Base-by-base conservation (phyloP, 1,139 yeast species). In the Kluyveromyces sp. region DNA sequence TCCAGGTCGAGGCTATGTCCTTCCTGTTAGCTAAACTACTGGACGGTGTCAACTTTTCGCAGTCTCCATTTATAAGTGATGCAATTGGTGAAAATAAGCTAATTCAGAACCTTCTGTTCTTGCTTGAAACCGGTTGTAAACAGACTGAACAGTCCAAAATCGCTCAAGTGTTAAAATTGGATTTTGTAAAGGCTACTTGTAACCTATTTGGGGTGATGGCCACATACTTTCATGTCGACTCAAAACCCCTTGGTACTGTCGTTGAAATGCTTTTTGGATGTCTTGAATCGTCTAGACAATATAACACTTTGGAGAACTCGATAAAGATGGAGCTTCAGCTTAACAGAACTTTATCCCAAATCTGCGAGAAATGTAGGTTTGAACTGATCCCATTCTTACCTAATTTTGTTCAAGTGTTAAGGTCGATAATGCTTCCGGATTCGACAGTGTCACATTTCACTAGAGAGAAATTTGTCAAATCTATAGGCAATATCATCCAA, bases 1-100 rank as follows among this genome's bases (percentile, higher is more conserved):
- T 58, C 33, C 78, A 78, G 45, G 65, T 83, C 3, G 96, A 89
- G 60, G 76, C 87, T 1, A 79, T 87, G 18, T 60, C 87, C 35
- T 85, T 71, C 57, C 66, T 87, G 19, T 57, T 87, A 12, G 77
- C 70, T 53, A 75, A 78, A 38, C 44, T 63, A 11, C 54, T 73
- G 4, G 55, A 65, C 1, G 74, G 75, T 70, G 60, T 59, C 53
- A 50, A 48, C 11, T 47, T 60, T 47, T 70, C 74, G 11, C 59
- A 46, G 26, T 64, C 53, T 46, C 61, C 48, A 68, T 72, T 43
- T 80, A 74, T 58, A 62, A 76, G 49, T 22, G 61, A 58, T 26
- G 54, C 60, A 17, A 52, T 64, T 9, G 53, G 57, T 3, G 51
- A 54, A 9, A 52, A 60, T 26, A 45, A 36, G 8, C 55, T 63